Conservation (phyloP, 805 yeast genomes). For the Metschnikowia lunata region DNA sequence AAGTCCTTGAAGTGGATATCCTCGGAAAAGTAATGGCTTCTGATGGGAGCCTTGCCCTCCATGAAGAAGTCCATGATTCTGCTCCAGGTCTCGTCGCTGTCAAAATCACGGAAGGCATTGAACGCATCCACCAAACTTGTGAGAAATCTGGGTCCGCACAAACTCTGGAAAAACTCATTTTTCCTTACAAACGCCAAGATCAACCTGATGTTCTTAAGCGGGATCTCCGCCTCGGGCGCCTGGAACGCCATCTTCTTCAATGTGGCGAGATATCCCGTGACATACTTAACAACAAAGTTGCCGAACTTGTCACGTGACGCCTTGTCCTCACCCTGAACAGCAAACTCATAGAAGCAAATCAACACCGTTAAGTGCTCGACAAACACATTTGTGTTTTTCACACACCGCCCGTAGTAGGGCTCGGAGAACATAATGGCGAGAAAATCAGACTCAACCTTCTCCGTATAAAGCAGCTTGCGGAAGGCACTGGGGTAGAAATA, state of each 20-base stretch:
- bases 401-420: slow-evolving; percentile 5
- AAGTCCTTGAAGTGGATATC: slow-evolving; percentile 63
- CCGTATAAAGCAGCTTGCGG: slow-evolving; percentile 12
- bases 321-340: slow-evolving; percentile 1
- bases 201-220: slow-evolving; percentile 12
- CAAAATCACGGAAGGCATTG: slow-evolving; percentile 7
- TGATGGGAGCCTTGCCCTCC: slow-evolving; percentile 30
- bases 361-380: slow-evolving; percentile 13
- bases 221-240: slow-evolving; percentile 4
- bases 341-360: slow-evolving; percentile 14
- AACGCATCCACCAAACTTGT: slow-evolving; percentile 7
- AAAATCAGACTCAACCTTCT: slow-evolving; percentile 19
- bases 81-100: slow-evolving; percentile 10
- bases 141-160: neutral
- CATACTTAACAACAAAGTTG: slow-evolving; percentile 8
- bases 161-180: neutral
- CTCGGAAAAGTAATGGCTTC: slow-evolving; percentile 57
- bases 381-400: slow-evolving; percentile 6
- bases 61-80: slow-evolving; percentile 7
- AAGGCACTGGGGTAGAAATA: slow-evolving; percentile 38
- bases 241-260: slow-evolving; percentile 1
- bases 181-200: slow-evolving; percentile 14
- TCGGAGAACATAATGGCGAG: slow-evolving; percentile 23
- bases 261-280: slow-evolving; percentile 5
- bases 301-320: slow-evolving; percentile 4